Evolutionary conservation across 78 protist species (phyloP), one percentile per base, ranked within the genome.

Genomic region (Pigoraptor vietnamica): DNA sequence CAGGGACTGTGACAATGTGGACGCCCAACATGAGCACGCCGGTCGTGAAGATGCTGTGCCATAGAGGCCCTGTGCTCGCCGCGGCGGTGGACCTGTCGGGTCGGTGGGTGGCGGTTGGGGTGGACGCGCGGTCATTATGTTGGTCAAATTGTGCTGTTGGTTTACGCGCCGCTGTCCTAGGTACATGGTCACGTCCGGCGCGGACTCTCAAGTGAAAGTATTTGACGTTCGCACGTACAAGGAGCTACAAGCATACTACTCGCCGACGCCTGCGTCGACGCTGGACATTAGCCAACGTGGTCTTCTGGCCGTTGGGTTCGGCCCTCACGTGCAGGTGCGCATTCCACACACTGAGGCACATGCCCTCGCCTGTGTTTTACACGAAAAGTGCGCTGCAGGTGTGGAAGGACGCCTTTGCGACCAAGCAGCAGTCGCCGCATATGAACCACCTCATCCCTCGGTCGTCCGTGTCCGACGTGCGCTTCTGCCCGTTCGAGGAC

Each of bases 401-500:
- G 29, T 97, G 94, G 96, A 87, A 89, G 40, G 95, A 95, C 29
- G 93, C 95, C 56, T 81, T 93, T 36, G 0, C 25, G 23, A 0
- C 39, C 36, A 82, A 38, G 79, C 87, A 40, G n/a, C 6, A 0
- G n/a, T 24, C 40, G 35, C 93, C 99, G 23, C 97, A 97, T 91
- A 40, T 97, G 90, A n/a, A 37, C 9, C 95, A 97, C 40, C 34
- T 37, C 2, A 2, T 56, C 0, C 56, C 86, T 24, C 40, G 87
- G 14, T 35, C 90, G 10, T 0, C 21, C 0, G 94, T 91, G 25
- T 37, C 25, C 35, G n/a, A 39, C 23, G 88, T 96, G n/a, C 67
- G 82, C 37, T 98, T 98, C 93, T 92, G 97, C 90, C 99, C 99
- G n/a, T 97, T 88, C 89, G 99, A 99, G 88, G 99, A 99, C 83